These are phyloP conservation scores for Aspergillus conjunctus DNA, from an alignment of 495 filamentous ascomycete species.

Conservation along the genomic window DNA sequence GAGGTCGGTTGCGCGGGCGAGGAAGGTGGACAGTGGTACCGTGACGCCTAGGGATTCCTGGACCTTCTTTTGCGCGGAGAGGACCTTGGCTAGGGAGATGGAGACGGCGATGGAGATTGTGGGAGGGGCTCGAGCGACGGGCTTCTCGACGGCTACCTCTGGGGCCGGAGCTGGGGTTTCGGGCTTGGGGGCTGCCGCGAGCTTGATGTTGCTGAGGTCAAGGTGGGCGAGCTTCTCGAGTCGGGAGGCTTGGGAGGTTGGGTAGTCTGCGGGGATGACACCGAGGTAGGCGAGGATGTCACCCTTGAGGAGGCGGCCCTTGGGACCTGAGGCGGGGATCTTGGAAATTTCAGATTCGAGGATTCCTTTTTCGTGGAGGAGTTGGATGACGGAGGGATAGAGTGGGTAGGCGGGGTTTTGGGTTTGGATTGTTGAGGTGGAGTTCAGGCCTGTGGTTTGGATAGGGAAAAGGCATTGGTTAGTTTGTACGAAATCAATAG, in stretches of 20 bases:
- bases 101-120: conserved; percentile 58
- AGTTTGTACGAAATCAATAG: not conserved
- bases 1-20: conserved; percentile 76
- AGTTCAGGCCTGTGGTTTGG: conserved; percentile 34
- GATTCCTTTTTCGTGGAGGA: conserved; percentile 76
- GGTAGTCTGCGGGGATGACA: conserved; percentile 65
- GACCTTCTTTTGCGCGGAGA: conserved; percentile 77
- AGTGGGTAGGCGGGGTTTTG: conserved; percentile 76
- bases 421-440: conserved; percentile 46
- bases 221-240: conserved; percentile 78
- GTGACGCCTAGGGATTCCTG: conserved; percentile 72
- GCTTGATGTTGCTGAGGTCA: conserved; percentile 93
- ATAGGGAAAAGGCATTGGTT: not conserved
- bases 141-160: conserved; percentile 38
- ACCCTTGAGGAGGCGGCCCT: conserved; percentile 89
- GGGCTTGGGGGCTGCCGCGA: conserved; percentile 61
- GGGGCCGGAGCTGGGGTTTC: conserved; percentile 43
- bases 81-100: conserved; percentile 74
- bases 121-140: conserved; percentile 35
- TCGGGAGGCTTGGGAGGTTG: conserved; percentile 65
- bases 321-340: conserved; percentile 86
- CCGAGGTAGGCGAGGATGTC: conserved; percentile 93
- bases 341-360: conserved; percentile 69
- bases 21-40: conserved; percentile 83
- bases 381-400: conserved; percentile 80